phyloP scores from a whole-genome alignment of 768 basidiomycete genomes.

The Macrolepiota albuminosa region DNA sequence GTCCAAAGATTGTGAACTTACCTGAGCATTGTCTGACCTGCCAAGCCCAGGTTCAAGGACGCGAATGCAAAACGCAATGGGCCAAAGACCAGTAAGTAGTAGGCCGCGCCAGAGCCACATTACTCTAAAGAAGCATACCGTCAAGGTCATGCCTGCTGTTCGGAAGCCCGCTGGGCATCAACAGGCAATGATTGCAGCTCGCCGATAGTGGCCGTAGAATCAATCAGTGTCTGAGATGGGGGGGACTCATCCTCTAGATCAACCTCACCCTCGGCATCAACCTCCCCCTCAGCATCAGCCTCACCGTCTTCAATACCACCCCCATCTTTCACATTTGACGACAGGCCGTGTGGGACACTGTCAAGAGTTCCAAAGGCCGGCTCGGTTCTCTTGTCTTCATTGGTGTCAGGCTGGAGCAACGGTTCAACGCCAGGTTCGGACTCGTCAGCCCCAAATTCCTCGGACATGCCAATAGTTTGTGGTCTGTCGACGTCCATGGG shows the following conservation, averaged over 20 bases:
- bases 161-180: background rate
- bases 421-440: background rate
- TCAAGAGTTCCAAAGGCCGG: background rate
- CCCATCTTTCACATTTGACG: background rate
- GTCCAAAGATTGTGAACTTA: background rate
- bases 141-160: background rate
- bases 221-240: conserved; percentile 1
- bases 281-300: conserved; percentile 27
- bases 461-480: background rate
- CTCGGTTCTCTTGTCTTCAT: background rate
- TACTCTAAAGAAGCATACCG: background rate
- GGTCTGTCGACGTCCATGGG: background rate
- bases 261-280: conserved; percentile 19
- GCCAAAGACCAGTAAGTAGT: background rate
- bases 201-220: background rate
- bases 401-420: background rate
- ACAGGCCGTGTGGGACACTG: background rate
- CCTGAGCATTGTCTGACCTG: background rate
- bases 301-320: conserved; percentile 13
- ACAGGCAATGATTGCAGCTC: background rate
- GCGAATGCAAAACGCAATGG: background rate
- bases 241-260: conserved; percentile 14
- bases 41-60: background rate
- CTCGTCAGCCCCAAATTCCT: background rate
- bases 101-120: background rate